Percentiles rank a stretch among this genome's conserved stretches.
Conservation (phyloP, 106 monocot genomes). For the Dioscorea alata region DNA sequence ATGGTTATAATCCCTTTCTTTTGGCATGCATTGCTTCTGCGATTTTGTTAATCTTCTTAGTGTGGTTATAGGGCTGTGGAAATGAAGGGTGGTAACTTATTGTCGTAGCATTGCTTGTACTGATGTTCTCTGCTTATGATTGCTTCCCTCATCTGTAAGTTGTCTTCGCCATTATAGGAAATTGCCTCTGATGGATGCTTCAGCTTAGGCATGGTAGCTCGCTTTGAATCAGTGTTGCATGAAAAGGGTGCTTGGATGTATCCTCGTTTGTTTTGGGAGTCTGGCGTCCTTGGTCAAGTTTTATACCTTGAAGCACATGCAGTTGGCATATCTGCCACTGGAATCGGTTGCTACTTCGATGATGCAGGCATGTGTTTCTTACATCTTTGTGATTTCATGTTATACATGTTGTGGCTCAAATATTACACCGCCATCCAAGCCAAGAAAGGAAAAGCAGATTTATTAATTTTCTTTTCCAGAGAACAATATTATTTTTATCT, state of each 20-base stretch:
- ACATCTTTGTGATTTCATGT: not conserved
- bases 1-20: no score
- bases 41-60: not conserved
- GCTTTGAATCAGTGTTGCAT: conserved; percentile 64
- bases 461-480: not conserved
- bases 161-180: conserved; percentile 35
- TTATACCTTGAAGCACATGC: conserved; percentile 98
- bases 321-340: conserved; percentile 93
- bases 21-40: not conserved
- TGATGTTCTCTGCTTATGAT: not conserved
- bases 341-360: conserved; percentile 98
- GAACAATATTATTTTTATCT: not conserved
- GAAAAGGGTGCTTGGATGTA: conserved; percentile 97
- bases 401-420: not conserved
- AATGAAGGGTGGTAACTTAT: no score
- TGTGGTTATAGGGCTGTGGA: no score
- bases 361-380: conserved; percentile 64
- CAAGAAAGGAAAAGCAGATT: not conserved
- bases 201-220: conserved; percentile 92
- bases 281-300: conserved; percentile 89
- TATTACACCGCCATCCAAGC: not conserved
- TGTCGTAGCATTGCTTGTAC: not conserved
- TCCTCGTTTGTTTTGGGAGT: conserved; percentile 96
- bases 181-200: conserved; percentile 98
- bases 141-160: not conserved